Percentiles rank a stretch among this genome's conserved stretches.
These are phyloP conservation scores for Laguncularia racemosa DNA, from an alignment of 345 rosid species.

Conservation along the genomic window DNA sequence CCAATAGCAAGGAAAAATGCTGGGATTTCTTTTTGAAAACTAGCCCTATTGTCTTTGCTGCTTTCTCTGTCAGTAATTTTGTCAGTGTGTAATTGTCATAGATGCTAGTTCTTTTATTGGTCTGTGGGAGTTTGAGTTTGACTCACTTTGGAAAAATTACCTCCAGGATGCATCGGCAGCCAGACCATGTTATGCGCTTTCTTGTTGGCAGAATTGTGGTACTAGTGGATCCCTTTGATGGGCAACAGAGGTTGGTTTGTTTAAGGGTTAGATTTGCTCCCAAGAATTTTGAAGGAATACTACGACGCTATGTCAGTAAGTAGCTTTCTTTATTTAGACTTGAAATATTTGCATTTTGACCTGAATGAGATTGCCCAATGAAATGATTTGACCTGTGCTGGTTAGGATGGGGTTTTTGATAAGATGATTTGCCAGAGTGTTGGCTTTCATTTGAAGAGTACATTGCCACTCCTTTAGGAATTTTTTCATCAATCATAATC, in stretches of 20 bases:
- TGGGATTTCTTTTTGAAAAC: background rate
- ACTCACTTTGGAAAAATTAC: conserved; percentile 1
- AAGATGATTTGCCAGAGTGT: too few species aligned
- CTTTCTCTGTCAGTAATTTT: conserved; percentile 40
- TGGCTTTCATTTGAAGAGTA: too few species aligned
- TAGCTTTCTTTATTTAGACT: background rate
- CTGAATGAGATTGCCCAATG: too few species aligned
- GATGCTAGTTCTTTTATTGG: too few species aligned
- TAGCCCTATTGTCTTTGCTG: background rate
- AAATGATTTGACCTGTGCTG: too few species aligned
- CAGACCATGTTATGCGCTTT: conserved; percentile 87
- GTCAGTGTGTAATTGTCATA: too few species aligned
- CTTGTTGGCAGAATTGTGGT: conserved; percentile 87
- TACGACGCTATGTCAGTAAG: conserved; percentile 87
- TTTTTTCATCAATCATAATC: too few species aligned
- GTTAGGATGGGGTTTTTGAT: too few species aligned
- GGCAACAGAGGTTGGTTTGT: conserved; percentile 78
- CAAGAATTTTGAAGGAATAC: conserved; percentile 79
- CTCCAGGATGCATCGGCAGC: conserved; percentile 86
- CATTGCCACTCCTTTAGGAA: too few species aligned
- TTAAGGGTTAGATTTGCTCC: conserved; percentile 90
- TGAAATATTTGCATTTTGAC: too few species aligned
- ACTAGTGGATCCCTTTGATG: conserved; percentile 95
- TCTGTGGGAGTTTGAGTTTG: background rate
- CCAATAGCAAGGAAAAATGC: too few species aligned